Percentiles rank a stretch among this genome's conserved stretches.
Evolutionary conservation across 129 eudicot species (phyloP).

Genomic region (Deinandra increscens): DNA sequence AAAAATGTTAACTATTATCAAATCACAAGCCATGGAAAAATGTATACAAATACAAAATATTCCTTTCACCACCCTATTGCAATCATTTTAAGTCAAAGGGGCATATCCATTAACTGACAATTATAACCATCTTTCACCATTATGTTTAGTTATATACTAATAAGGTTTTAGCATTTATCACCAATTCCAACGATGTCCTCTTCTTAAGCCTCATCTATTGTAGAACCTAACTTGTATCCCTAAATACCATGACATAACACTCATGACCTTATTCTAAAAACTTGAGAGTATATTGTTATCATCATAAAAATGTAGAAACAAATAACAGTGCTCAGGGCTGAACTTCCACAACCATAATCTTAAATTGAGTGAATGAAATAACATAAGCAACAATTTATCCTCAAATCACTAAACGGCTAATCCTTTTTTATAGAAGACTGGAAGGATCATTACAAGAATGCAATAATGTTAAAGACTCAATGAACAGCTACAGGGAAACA

Average conservation of each 20-base stretch:
- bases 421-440: neutral
- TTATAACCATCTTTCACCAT: slow-evolving; percentile 2
- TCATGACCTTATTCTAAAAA: too few relatives aligned
- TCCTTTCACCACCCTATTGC: neutral
- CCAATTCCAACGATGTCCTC: neutral
- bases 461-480: slow-evolving; percentile 3
- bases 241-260: slow-evolving; percentile 10
- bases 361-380: neutral
- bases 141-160: neutral
- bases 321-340: neutral
- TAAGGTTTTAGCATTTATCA: neutral
- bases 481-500: slow-evolving; percentile 1
- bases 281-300: too few relatives aligned
- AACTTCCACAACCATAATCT: slow-evolving; percentile 7
- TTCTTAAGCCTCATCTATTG: slow-evolving; percentile 11
- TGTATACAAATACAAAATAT: neutral
- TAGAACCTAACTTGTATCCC: slow-evolving; percentile 5
- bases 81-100: neutral
- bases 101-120: neutral
- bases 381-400: slow-evolving; percentile 5
- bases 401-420: slow-evolving; percentile 1
- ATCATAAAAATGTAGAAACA: neutral
- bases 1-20: slow-evolving; percentile 1
- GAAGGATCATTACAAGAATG: neutral
- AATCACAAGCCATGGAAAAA: slow-evolving; percentile 1